Base-by-base conservation (phyloP, 805 yeast genomes). In the Hanseniaspora mollemarum region DNA sequence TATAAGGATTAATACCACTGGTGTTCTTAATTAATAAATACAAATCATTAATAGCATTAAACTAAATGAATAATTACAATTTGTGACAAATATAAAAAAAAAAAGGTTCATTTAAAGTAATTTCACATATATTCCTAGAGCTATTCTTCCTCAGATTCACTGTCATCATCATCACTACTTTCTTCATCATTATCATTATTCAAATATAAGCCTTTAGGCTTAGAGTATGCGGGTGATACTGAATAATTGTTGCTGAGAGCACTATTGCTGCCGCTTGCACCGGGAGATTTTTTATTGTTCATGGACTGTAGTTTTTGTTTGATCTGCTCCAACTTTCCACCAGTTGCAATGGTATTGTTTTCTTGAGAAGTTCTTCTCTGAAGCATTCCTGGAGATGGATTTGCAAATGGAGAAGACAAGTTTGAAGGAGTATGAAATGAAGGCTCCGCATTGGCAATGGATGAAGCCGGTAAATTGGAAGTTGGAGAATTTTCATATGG, bases 71-170 rank as follows among this genome's bases (percentile, higher is more conserved):
- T 24, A 15, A 6, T 3, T 29, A 32, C 22, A 32, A 21, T 43
- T 18, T 25, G 32, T n/a, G 5, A 32, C 13, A 15, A 43, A 43
- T n/a, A 43, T 18, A 21, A 33, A 43, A 33, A 32, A 33, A 33
- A 32, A 33, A 21, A 32, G n/a, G 15, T 21, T 32, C 31, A 16
- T 8, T 10, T 28, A 9, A 32, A 18, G 36, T 35, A 37, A 21
- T 37, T 37, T 37, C 22, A 37, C 28, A 21, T 37, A 37, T 6
- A 10, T 32, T 13, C n/a, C n/a, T n/a, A n/a, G n/a, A n/a, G n/a
- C n/a, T 65, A 80, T 65, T 82, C 88, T 66, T 83, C 90, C 65
- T 81, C 88, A 62, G 83, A 78, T 64, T 74, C 79, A 52, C 80
- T 82, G 56, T 77, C 78, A 53, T 70, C 74, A 56, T 78, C 83